A percentile compares a stretch with the other conserved stretches of the same genome.
Evolutionary conservation across 768 basidiomycete genomes (phyloP).

Genomic region (Boletus eberwhitei): DNA sequence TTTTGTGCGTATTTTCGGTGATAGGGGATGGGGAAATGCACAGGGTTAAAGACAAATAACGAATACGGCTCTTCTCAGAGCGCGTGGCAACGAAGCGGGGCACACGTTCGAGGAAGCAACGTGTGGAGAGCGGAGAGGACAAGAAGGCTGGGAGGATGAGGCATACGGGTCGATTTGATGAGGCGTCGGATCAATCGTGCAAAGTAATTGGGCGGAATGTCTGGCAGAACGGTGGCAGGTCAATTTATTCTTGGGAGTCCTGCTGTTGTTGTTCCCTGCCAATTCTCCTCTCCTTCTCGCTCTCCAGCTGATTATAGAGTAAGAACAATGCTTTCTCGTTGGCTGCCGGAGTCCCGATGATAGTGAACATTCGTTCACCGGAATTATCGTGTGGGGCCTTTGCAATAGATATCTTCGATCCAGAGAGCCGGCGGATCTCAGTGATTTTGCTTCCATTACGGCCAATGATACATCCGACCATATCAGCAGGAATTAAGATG

Average conservation of each 20-base stretch:
- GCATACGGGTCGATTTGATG: slow-evolving; percentile 22
- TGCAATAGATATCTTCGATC: slow-evolving; percentile 97
- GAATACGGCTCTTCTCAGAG: slow-evolving; percentile 17
- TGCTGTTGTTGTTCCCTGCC: slow-evolving; percentile 81
- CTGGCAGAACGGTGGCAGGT: neutral
- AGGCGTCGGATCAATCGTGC: slow-evolving; percentile 17
- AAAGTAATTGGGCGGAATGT: slow-evolving; percentile 3
- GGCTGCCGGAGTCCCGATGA: slow-evolving; percentile 91
- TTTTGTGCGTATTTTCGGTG: slow-evolving; percentile 24
- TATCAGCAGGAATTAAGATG: slow-evolving; percentile 98
- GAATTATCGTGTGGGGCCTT: slow-evolving; percentile 99
- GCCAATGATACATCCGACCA: slow-evolving; percentile 97
- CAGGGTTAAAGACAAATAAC: slow-evolving; percentile 23
- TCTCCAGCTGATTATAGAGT: slow-evolving; percentile 95
- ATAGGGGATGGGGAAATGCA: slow-evolving; percentile 19
- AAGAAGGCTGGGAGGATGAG: slow-evolving; percentile 28
- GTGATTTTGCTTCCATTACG: slow-evolving; percentile 98
- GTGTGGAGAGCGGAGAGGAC: slow-evolving; percentile 19
- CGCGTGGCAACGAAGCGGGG: slow-evolving; percentile 8
- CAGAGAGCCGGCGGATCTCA: slow-evolving; percentile 96
- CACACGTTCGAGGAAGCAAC: slow-evolving; percentile 7
- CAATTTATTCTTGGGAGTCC: slow-evolving; percentile 51
- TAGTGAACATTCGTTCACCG: slow-evolving; percentile 99
- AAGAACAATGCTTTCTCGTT: slow-evolving; percentile 98
- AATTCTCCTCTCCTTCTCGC: slow-evolving; percentile 92